Evolutionary conservation across 2,329 filamentous ascomycete genomes (phyloP), one percentile per base, ranked within the genome.

Genomic region (Aureobasidium melanogenum): DNA sequence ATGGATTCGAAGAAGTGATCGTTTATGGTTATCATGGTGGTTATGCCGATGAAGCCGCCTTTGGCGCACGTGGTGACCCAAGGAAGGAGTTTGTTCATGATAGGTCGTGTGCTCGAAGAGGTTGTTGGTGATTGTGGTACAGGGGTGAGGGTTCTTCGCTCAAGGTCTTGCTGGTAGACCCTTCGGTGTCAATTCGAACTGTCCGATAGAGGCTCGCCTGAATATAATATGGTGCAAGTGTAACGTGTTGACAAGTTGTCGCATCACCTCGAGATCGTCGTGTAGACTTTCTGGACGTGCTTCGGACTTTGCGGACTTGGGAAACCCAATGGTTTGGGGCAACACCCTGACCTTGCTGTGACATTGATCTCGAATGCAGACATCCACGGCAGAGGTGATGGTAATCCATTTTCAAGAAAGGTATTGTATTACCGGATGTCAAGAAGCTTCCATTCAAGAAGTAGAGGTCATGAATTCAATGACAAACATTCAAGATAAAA

Each of bases 1-100:
- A 73, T 70, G 52, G 72, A 39, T 60, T 75, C 71, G 63, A 75
- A 10, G 60, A 74, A 43, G 62, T 75, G 67, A 69, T 79, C 76
- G 64, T 76, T 76, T 59, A 76, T n/a, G 62, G 68, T 65, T 62
- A 70, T 69, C 54, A 69, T 54, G 58, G 48, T 41, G 22, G 56
- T 48, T 10, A 62, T 19, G 26, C 48, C 44, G 54, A 59, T 61
- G 50, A 64, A 57, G 22, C 3, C 5, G 39, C 50, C 47, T 46
- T 34, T 61, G 22, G 12, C 14, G 51, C 26, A 15, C 8, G 38
- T 15, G 22, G 22, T n/a, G 1, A 36, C 15, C 34, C 34, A 28
- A 34, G 7, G 14, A 15, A 30, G 47, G 30, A 50, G 22, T 24
- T 5, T 19, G 5, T 32, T 19, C 46, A 32, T 48, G 46, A n/a